Percentiles rank a stretch among this genome's conserved stretches.
phyloP scores from a whole-genome alignment of 2,329 filamentous ascomycete species.

The Fusarium sp. region DNA sequence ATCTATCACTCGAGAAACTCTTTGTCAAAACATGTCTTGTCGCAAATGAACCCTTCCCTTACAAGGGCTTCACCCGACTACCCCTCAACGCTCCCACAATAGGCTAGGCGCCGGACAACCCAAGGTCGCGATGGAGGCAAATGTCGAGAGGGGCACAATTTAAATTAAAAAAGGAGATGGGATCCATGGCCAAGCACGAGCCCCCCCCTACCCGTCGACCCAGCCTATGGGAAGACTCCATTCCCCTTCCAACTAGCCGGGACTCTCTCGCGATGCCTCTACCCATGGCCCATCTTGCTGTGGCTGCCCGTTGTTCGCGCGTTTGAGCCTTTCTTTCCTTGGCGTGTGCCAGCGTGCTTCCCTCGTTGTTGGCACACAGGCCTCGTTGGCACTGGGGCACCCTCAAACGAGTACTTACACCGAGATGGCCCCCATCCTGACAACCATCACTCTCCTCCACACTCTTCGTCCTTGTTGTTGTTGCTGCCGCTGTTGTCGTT shows the following conservation, averaged over 20 bases:
- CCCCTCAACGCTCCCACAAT: conserved; percentile 25
- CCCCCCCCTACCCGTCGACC: conserved; percentile 8
- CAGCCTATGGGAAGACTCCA: conserved; percentile 38
- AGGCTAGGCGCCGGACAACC: conserved; percentile 24
- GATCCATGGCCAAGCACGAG: conserved; percentile 6
- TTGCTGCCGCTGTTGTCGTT: conserved; percentile 2
- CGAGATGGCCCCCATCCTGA: conserved; percentile 12
- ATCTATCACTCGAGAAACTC: conserved; percentile 8
- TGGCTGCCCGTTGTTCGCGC: conserved; percentile 21
- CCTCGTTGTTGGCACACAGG: not conserved
- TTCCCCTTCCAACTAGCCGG: conserved; percentile 9
- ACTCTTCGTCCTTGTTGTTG: conserved; percentile 29
- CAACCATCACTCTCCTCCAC: conserved; percentile 16
- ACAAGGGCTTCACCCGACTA: conserved; percentile 3
- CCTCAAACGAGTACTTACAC: conserved; percentile 32
- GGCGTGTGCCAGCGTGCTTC: conserved; percentile 17
- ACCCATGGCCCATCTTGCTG: not conserved
- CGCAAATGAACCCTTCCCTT: conserved; percentile 7
- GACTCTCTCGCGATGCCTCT: conserved; percentile 4
- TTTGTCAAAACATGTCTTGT: conserved; percentile 14
- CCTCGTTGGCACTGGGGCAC: not conserved
- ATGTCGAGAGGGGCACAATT: conserved; percentile 17
- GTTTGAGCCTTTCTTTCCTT: conserved; percentile 28
- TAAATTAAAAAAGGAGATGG: conserved; percentile 39
- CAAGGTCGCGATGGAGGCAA: conserved; percentile 37